Conservation (phyloP, 1,139 yeast genomes). For the Debaryomyces udenii region DNA sequence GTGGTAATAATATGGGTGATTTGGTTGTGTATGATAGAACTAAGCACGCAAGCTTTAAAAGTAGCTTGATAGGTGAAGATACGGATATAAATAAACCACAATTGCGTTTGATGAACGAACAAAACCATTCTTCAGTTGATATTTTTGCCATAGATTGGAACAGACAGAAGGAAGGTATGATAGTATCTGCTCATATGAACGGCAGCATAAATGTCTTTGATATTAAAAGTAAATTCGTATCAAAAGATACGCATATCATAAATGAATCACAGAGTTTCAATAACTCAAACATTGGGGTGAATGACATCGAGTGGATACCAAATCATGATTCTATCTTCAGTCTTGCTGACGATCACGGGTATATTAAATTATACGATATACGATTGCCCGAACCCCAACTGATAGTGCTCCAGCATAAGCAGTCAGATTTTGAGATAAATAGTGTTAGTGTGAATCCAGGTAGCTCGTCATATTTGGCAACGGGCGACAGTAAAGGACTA, state of each 20-base stretch:
- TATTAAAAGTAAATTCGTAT: slow-evolving; percentile 26
- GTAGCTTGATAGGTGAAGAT: slow-evolving; percentile 29
- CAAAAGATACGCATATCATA: slow-evolving; percentile 14
- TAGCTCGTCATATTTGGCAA: slow-evolving; percentile 56
- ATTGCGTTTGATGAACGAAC: slow-evolving; percentile 22
- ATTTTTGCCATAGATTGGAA: slow-evolving; percentile 53
- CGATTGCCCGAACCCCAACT: slow-evolving; percentile 26
- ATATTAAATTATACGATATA: slow-evolving; percentile 52
- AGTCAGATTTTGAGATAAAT: slow-evolving; percentile 58
- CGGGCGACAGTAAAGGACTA: slow-evolving; percentile 69
- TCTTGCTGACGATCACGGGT: slow-evolving; percentile 60
- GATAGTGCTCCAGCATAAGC: slow-evolving; percentile 28
- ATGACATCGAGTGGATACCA: slow-evolving; percentile 64
- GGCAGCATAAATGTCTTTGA: slow-evolving; percentile 42
- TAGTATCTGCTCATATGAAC: slow-evolving; percentile 39
- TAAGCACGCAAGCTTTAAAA: slow-evolving; percentile 49
- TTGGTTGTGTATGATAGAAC: slow-evolving; percentile 55
- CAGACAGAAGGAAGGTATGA: slow-evolving; percentile 37
- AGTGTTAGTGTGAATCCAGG: slow-evolving; percentile 64
- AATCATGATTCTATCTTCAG: slow-evolving; percentile 60
- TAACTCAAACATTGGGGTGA: slow-evolving; percentile 45
- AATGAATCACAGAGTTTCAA: slow-evolving; percentile 13
- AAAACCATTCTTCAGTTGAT: slow-evolving; percentile 22
- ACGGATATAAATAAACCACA: slow-evolving; percentile 36
- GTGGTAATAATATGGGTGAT: slow-evolving; percentile 44